Percentiles rank a stretch among this genome's conserved stretches.
Conservation (phyloP, 2,329 filamentous ascomycete species). For the Diplodia sapinea region DNA sequence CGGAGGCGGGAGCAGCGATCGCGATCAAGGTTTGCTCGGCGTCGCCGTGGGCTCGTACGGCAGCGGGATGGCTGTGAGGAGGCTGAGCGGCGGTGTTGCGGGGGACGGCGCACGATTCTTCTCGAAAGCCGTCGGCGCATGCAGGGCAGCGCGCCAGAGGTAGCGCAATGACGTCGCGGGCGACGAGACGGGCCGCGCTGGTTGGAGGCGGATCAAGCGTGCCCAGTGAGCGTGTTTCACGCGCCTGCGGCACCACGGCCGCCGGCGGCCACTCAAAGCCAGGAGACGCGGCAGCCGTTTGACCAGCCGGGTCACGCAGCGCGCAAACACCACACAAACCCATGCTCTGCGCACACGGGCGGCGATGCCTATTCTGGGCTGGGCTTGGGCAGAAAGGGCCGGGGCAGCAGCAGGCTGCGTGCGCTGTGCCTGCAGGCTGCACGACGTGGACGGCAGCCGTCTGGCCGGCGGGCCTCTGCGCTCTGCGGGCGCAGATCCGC, state of each 20-base stretch:
- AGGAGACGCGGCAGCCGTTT: not conserved
- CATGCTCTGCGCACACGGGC: constrained; percentile 9
- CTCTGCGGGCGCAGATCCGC: constrained; percentile 14
- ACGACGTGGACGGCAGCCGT: constrained; percentile 15
- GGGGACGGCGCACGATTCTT: constrained; percentile 27
- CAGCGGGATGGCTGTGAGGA: constrained; percentile 24
- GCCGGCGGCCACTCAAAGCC: constrained; percentile 8
- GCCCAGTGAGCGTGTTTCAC: constrained; percentile 17
- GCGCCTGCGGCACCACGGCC: not conserved
- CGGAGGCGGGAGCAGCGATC: not conserved
- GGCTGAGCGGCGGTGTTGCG: constrained; percentile 27
- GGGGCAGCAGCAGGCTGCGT: constrained; percentile 3
- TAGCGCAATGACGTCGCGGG: constrained; percentile 4
- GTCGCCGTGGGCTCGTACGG: not conserved
- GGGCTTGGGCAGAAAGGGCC: constrained; percentile 11
- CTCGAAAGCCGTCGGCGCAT: constrained; percentile 20
- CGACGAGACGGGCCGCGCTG: constrained; percentile 21
- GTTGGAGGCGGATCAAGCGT: constrained; percentile 1
- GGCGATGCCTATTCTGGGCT: constrained; percentile 13
- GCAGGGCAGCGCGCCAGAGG: constrained; percentile 10
- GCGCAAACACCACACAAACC: constrained; percentile 21
- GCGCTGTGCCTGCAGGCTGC: constrained; percentile 20
- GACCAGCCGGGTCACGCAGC: constrained; percentile 21
- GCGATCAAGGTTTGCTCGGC: constrained; percentile 7
- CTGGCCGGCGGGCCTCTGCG: not conserved